These are phyloP conservation scores for Micromonas commoda DNA, from an alignment of 139 green algal genomes.

Conservation along the genomic window DNA sequence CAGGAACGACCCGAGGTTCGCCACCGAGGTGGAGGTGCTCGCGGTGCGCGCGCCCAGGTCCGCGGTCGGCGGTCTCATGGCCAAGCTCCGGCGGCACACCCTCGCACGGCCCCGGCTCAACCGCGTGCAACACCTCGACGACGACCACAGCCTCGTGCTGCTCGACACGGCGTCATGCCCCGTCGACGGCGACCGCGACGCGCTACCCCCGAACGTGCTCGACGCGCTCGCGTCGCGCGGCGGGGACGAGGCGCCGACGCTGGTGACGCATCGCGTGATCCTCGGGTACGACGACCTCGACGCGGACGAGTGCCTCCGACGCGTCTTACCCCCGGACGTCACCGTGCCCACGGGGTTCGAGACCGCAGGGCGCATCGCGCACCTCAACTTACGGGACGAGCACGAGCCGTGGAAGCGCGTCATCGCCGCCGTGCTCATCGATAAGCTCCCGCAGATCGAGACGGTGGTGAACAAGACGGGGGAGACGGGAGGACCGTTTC, in stretches of 20 bases:
- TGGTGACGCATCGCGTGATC: background rate
- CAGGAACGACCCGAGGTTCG: background rate
- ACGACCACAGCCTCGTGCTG: background rate
- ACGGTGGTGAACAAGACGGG: slow-evolving; percentile 93
- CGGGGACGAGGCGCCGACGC: background rate
- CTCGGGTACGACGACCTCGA: background rate
- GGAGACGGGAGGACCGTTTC: slow-evolving; percentile 86
- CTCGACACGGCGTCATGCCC: background rate
- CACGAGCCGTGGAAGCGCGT: slow-evolving; percentile 66
- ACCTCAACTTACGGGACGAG: slow-evolving; percentile 86
- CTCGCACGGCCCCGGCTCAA: background rate
- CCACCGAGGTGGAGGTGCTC: background rate
- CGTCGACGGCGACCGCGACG: background rate
- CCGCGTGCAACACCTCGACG: background rate
- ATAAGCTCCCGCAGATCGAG: slow-evolving; percentile 84
- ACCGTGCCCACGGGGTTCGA: slow-evolving; percentile 87
- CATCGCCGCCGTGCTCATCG: slow-evolving; percentile 58
- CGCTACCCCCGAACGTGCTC: background rate
- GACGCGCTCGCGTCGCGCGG: background rate
- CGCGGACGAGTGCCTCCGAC: slow-evolving; percentile 45
- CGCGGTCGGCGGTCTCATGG: background rate
- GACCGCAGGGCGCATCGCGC: slow-evolving; percentile 85
- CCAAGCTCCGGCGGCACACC: background rate
- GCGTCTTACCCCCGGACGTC: slow-evolving; percentile 64
- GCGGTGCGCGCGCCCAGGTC: background rate